phyloP scores from a whole-genome alignment of 257 asterid species.

The Verbena officinalis region DNA sequence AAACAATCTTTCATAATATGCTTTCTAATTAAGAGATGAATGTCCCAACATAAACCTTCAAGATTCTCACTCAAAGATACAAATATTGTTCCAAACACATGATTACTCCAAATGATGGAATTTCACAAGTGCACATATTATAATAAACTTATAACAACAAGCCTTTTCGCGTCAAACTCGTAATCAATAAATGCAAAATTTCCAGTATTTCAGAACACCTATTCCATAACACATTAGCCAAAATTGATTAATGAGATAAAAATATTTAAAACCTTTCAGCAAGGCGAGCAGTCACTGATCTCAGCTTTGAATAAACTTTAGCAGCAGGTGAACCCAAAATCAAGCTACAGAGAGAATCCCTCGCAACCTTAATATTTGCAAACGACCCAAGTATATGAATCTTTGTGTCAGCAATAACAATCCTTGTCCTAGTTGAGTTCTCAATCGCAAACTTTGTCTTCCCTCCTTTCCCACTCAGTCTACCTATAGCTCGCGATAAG shows the following conservation, averaged over 20 bases:
- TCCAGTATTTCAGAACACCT: slow-evolving; percentile 22
- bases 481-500: slow-evolving; percentile 80
- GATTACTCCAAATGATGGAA: not conserved
- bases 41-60: no score
- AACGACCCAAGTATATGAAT: slow-evolving; percentile 85
- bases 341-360: slow-evolving; percentile 86
- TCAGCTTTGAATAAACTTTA: slow-evolving; percentile 84
- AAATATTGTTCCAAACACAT: not conserved
- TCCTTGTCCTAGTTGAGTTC: slow-evolving; percentile 80
- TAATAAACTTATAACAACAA: not conserved
- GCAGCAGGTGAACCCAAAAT: slow-evolving; percentile 93
- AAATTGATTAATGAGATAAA: slow-evolving; percentile 7
- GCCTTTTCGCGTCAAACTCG: slow-evolving; percentile 2
- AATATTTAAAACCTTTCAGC: slow-evolving; percentile 70
- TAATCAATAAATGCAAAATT: slow-evolving; percentile 23
- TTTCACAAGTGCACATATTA: slow-evolving; percentile 11
- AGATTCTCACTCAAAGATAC: no score
- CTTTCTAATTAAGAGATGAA: no score
- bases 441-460: slow-evolving; percentile 83
- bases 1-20: no score
- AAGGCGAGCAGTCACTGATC: slow-evolving; percentile 76
- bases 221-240: slow-evolving; percentile 11
- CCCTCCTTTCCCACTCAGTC: slow-evolving; percentile 94
- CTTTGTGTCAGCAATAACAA: slow-evolving; percentile 80
- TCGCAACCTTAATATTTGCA: slow-evolving; percentile 75